phyloP scores from a whole-genome alignment of 768 basidiomycete genomes.

The Pleurotus tuber-regium region DNA sequence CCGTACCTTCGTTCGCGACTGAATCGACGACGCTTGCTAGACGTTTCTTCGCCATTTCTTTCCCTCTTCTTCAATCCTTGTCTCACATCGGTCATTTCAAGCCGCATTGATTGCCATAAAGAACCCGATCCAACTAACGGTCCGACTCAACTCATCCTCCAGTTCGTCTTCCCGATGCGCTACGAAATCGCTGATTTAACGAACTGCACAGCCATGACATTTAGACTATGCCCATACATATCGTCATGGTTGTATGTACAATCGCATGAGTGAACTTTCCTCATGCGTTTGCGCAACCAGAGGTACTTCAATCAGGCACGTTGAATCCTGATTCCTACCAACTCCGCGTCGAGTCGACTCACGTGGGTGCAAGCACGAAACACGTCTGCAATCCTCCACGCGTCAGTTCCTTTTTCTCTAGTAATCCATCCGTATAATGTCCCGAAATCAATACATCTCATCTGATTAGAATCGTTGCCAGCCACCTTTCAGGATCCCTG shows the following conservation, averaged over 20 bases:
- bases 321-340: not conserved
- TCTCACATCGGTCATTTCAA: slow-evolving; percentile 23
- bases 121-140: slow-evolving; percentile 8
- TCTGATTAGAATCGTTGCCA: no score
- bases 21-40: not conserved
- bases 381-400: slow-evolving; percentile 4
- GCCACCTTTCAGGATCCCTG: no score
- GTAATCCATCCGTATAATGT: not conserved
- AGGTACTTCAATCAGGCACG: not conserved
- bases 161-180: not conserved
- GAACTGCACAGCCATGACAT: not conserved
- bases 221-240: not conserved
- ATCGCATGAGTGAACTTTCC: no score
- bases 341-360: slow-evolving; percentile 5
- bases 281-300: not conserved
- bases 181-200: not conserved
- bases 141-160: not conserved
- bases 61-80: not conserved
- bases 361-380: slow-evolving; percentile 8
- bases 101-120: slow-evolving; percentile 17
- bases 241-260: not conserved
- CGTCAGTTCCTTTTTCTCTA: not conserved
- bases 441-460: not conserved
- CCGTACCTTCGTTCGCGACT: not conserved
- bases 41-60: not conserved